A percentile compares a stretch with the other conserved stretches of the same genome.
phyloP scores from a whole-genome alignment of 331 rosid genomes.

The Acacia pycnantha region DNA sequence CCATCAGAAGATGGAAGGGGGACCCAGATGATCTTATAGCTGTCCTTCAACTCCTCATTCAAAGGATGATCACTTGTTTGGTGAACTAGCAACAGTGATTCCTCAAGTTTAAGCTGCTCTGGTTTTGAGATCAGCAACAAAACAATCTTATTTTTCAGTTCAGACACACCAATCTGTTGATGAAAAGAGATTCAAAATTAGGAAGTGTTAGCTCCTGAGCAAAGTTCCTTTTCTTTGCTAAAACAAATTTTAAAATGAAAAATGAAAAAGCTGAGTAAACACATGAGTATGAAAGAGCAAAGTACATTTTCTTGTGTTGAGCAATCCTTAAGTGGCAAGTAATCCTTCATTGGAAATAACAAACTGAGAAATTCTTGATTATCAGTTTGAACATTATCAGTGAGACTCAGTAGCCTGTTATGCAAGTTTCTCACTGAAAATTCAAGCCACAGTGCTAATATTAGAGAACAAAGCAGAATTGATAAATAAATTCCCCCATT shows the following conservation, averaged over 20 bases:
- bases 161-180: conserved; percentile 54
- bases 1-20: conserved; percentile 51
- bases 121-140: conserved; percentile 59
- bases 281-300: not conserved
- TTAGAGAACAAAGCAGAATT: conserved; percentile 9
- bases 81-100: conserved; percentile 50
- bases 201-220: not conserved
- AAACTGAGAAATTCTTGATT: conserved; percentile 60
- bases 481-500: not conserved
- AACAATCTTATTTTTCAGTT: conserved; percentile 49
- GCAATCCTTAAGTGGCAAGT: conserved; percentile 53
- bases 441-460: conserved; percentile 6
- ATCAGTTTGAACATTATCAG: conserved; percentile 32
- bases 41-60: conserved; percentile 32
- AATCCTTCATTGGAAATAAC: conserved; percentile 49
- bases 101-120: conserved; percentile 36
- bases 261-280: not conserved
- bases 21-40: conserved; percentile 55
- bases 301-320: conserved; percentile 47
- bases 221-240: not conserved
- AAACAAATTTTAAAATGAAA: not conserved
- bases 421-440: conserved; percentile 49
- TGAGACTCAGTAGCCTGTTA: conserved; percentile 41
- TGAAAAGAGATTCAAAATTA: not conserved
- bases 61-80: conserved; percentile 58